These are phyloP conservation scores for Penicillium verhagenii DNA, from an alignment of 495 filamentous ascomycete species.

Conservation along the genomic window DNA sequence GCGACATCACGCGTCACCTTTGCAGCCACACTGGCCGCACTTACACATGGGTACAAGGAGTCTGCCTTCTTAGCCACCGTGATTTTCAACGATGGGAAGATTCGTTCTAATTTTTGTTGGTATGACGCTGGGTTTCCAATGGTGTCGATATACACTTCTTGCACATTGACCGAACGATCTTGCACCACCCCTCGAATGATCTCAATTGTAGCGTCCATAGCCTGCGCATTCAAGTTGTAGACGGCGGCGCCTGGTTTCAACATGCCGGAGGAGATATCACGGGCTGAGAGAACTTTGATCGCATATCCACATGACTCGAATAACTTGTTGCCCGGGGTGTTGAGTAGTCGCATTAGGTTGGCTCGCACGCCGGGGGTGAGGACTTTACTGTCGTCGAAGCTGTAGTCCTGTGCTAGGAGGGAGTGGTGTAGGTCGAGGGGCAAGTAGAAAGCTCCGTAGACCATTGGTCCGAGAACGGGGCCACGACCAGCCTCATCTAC, in stretches of 20 bases:
- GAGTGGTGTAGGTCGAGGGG: slow-evolving; percentile 64
- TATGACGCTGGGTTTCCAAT: slow-evolving; percentile 80
- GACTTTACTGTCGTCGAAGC: slow-evolving; percentile 91
- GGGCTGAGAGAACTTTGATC: slow-evolving; percentile 74
- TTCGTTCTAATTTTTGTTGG: slow-evolving; percentile 76
- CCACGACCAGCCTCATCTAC: slow-evolving; percentile 96
- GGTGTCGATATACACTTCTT: slow-evolving; percentile 93
- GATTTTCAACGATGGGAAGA: slow-evolving; percentile 77
- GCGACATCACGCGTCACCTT: slow-evolving; percentile 94
- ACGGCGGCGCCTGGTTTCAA: slow-evolving; percentile 58
- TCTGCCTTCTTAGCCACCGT: slow-evolving; percentile 97
- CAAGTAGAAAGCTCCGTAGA: slow-evolving; percentile 89
- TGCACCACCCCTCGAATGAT: slow-evolving; percentile 73
- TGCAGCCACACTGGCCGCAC: slow-evolving; percentile 88
- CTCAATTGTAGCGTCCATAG: slow-evolving; percentile 89
- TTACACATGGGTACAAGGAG: slow-evolving; percentile 87
- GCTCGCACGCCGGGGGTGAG: slow-evolving; percentile 73
- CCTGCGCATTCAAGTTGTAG: slow-evolving; percentile 98
- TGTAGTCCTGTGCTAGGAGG: slow-evolving; percentile 71
- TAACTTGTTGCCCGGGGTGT: slow-evolving; percentile 63
- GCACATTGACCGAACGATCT: slow-evolving; percentile 70
- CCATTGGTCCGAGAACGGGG: slow-evolving; percentile 95
- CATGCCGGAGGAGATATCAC: slow-evolving; percentile 81
- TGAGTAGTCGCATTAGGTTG: slow-evolving; percentile 70
- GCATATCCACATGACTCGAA: slow-evolving; percentile 77